Base-by-base conservation (phyloP, 1,139 yeast species). In the Kodamaea anthophila region DNA sequence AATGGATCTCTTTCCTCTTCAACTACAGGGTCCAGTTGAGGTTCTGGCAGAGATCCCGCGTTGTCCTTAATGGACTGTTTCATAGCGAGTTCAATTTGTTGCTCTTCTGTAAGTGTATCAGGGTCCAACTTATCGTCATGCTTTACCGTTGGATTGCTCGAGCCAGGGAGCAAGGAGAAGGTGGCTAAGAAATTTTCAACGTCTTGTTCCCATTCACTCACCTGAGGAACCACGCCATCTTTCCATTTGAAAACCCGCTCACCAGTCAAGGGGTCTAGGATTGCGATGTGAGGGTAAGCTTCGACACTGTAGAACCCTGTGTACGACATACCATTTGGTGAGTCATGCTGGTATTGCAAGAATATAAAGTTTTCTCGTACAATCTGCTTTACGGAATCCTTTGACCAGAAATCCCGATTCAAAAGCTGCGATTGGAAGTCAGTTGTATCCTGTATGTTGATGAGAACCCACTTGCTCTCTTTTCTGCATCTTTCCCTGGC, bases 201-300 rank as follows among this genome's bases (percentile, higher is more conserved):
- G 27, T 78, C 81, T 24, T 69, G 67, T 12, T 79, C 51, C 76
- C 91, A 88, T 15, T 54, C 57, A 9, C 57, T 64, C 1, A 70
- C 64, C 21, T 59, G 58, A 0, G 93, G 94, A 2, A 77, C 78
- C 24, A 51, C 58, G 9, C 75, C 76, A 28, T 70, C 70, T 9
- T 47, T 44, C 95, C 96, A 88, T 36, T 65, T 66, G 42, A 71
- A 70, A 33, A 86, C 71, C 37, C 94, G 67, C 55, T 91, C 98
- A 9, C 97, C 97, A 0, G 98, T 91, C 50, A 88, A 74, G 2
- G 98, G 96, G 50, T 93, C 99, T 33, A 93, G 53, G 24, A 93
- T 84, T 2, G 96, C 86, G 24, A 93, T 77, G 51, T 91, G 96
- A 1, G 99, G 99, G 47, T 64, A 80, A 18, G 59, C 68, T 15